These are phyloP conservation scores for Marasmius tenuissimus DNA, from an alignment of 1,284 basidiomycete species.

Conservation along the genomic window DNA sequence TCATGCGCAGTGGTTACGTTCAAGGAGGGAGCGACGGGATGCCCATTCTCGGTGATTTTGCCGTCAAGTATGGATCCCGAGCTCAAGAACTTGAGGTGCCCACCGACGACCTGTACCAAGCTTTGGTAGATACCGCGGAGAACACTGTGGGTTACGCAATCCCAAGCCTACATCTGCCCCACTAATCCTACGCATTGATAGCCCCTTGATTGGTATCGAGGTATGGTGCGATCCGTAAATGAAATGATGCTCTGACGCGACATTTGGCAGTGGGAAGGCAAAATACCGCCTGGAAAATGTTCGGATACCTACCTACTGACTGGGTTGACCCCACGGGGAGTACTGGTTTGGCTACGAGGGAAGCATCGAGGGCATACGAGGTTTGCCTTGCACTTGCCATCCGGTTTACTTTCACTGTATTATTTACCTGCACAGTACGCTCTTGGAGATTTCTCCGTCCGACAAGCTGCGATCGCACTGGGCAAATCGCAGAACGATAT, in stretches of 20 bases:
- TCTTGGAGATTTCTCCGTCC: conserved; percentile 47
- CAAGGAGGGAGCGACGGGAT: conserved; percentile 51
- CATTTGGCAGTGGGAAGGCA: conserved; percentile 40
- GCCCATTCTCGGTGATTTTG: conserved; percentile 52
- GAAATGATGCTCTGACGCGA: background rate
- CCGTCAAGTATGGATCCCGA: conserved; percentile 40
- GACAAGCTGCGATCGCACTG: conserved; percentile 43
- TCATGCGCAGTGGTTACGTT: conserved; percentile 39
- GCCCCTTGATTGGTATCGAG: conserved; percentile 48
- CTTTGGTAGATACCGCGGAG: conserved; percentile 48
- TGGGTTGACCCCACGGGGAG: conserved; percentile 48
- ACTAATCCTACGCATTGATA: conserved; percentile 18
- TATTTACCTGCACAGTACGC: conserved; percentile 35
- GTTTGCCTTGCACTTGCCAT: conserved; percentile 19
- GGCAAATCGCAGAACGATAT: conserved; percentile 37
- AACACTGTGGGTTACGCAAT: conserved; percentile 38
- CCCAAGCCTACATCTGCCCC: background rate
- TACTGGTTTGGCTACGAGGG: conserved; percentile 44
- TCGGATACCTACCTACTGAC: conserved; percentile 47
- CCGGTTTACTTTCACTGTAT: background rate
- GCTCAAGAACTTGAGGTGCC: conserved; percentile 40
- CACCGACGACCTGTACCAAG: conserved; percentile 46
- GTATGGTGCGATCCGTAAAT: conserved; percentile 22
- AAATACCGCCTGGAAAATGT: conserved; percentile 50
- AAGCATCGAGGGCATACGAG: conserved; percentile 47